Evolutionary conservation across 2,329 filamentous ascomycete species (phyloP), one percentile per base, ranked within the genome.

Genomic region (Passalora sequoiae): DNA sequence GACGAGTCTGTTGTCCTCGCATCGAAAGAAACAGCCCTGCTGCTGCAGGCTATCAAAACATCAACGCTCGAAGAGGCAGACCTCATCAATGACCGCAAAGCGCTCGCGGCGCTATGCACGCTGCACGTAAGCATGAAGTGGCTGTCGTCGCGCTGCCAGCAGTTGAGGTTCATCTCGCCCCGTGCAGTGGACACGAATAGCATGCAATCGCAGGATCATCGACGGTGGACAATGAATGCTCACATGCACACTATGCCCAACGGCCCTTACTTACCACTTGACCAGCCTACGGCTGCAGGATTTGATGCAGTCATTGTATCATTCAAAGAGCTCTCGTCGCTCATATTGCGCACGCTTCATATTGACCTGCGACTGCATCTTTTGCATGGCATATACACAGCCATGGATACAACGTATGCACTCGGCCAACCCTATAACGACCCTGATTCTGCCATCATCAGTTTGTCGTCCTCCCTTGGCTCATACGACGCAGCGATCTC

Each of bases 81-180:
- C 62, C 83, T 96, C 37, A 89, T 97, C 51, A 83, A 85, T 31
- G 89, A 97, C 59, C 81, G 86, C 19, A 94, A 97, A 62, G 85
- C 83, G 3, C 83, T 97, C 20, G 80, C 84, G 31, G 84, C 84
- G 3, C 70, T 98, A 4, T 96, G 89, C 56, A 76, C 96, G 28
- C 72, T 98, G 25, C 94, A 95, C 65, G 96, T 89, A 38, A 96
- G 89, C 70, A 94, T 97, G 88, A 92, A 94, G 72, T 98, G 92
- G 92, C 78, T 98, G 25, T 82, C 86, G 15, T 83, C 83, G 55
- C 92, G 91, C 67, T 81, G 94, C 30, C 71, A 76, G n/a, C 75
- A 86, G 44, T 74, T 98, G 40, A 80, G 92, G 30, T 83, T 91
- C 60, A 88, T 96, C 58, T 91, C 86, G 15, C 74, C 77, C 40